Base-by-base conservation (phyloP, 108 stramenopile species). In the Parietichytrium sp. region DNA sequence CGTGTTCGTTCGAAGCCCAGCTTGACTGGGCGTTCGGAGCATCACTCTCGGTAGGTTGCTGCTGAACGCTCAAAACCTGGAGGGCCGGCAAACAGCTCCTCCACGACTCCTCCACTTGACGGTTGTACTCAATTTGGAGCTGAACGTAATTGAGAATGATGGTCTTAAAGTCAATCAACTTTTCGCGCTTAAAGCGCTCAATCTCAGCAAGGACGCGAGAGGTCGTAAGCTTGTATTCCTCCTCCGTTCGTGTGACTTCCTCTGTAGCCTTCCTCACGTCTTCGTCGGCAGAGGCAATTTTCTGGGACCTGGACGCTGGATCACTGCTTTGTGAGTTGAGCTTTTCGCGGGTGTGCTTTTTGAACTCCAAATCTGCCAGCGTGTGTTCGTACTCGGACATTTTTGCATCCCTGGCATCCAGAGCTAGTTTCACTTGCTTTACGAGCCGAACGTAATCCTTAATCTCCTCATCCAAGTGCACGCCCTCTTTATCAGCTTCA, bases 141-240 rank as follows among this genome's bases (percentile, higher is more conserved):
- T 90, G 88, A 54, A 95, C 95, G 85, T 95, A 96, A 47, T 95
- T 93, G 83, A 95, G 86, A 3, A 96, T 94, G 23, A 93, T 92
- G 55, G 87, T 85, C 55, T 93, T 91, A 93, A 98, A 95, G 81
- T 98, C 97, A 52, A 94, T 94, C 10, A 95, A 93, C 83, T 95
- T 95, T 82, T 96, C 96, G 23, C 93, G 52, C 87, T 96, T 96
- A 93, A 98, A 98, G 31, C 97, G 91, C 85, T 94, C 95, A 15
- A 98, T 95, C 86, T 98, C 97, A n/a, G 94, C 88, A 33, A 96
- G 83, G 3, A 96, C 94, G 8, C 97, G 89, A 79, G 93, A 93
- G 48, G 90, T 90, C 26, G 92, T 92, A 3, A 90, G 85, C 48
- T 93, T 92, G 90, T 95, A 95, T 55, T 93, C 94, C 72, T 93